Evolutionary conservation across 2,329 filamentous ascomycete species (phyloP).

Genomic region (Alternaria dauci): DNA sequence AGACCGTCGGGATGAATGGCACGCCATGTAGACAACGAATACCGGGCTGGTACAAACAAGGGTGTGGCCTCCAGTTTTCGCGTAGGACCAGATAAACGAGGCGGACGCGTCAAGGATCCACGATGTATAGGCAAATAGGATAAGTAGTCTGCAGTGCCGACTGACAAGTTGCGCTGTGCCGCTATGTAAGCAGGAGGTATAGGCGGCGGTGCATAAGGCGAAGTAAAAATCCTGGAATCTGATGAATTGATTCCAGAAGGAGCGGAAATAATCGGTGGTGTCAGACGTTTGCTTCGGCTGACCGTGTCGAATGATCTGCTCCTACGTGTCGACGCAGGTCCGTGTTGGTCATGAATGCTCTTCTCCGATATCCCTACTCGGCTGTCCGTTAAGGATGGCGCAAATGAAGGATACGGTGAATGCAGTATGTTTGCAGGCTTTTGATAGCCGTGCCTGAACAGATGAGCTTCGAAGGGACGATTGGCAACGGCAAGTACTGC

Average conservation of each 20-base stretch:
- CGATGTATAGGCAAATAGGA: slow-evolving; percentile 26
- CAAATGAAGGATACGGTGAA: slow-evolving; percentile 30
- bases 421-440: slow-evolving; percentile 12
- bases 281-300: slow-evolving; percentile 28
- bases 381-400: slow-evolving; percentile 27
- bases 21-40: slow-evolving; percentile 44
- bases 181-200: slow-evolving; percentile 35
- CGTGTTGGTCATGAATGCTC: slow-evolving; percentile 8
- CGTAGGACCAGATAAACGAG: slow-evolving; percentile 29
- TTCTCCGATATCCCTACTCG: slow-evolving; percentile 28
- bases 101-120: slow-evolving; percentile 24
- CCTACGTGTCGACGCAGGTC: slow-evolving; percentile 28
- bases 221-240: slow-evolving; percentile 40
- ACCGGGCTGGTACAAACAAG: slow-evolving; percentile 37
- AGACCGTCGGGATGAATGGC: slow-evolving; percentile 41
- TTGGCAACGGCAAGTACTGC: slow-evolving; percentile 43
- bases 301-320: slow-evolving; percentile 30
- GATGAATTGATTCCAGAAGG: slow-evolving; percentile 21
- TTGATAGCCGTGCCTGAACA: slow-evolving; percentile 39
- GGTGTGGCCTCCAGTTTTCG: slow-evolving; percentile 31
- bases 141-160: slow-evolving; percentile 21
- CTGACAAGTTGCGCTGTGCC: slow-evolving; percentile 23
- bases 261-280: background rate
- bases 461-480: slow-evolving; percentile 50
- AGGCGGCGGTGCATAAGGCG: slow-evolving; percentile 39